Conservation (phyloP, 2,329 filamentous ascomycete species). For the Arthrobotrys iridis region DNA sequence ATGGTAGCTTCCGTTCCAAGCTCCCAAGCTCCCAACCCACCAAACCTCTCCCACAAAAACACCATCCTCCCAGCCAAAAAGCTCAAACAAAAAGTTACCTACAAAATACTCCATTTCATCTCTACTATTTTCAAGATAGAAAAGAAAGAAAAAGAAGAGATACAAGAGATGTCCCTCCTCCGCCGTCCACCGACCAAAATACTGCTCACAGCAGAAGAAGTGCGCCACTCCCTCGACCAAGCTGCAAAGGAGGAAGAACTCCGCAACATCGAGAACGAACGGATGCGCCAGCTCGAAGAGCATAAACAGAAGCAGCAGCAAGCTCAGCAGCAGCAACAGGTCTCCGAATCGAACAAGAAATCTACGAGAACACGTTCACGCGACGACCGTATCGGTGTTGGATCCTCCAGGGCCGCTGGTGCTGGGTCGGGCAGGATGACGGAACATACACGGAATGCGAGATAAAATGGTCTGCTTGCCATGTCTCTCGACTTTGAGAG, state of each 20-base stretch:
- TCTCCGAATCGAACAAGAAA: constrained; percentile 46
- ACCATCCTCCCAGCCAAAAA: neutral
- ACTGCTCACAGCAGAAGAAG: constrained; percentile 74
- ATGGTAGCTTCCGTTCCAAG: too few species aligned
- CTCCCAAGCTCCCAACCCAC: too few species aligned
- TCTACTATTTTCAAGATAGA: neutral
- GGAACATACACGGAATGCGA: constrained; percentile 51
- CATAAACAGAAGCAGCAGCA: constrained; percentile 41
- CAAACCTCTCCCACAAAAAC: neutral
- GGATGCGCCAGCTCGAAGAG: constrained; percentile 38
- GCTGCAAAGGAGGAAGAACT: constrained; percentile 54
- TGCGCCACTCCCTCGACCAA: constrained; percentile 72
- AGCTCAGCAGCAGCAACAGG: constrained; percentile 10
- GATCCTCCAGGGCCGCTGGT: constrained; percentile 54
- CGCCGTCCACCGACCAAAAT: constrained; percentile 75
- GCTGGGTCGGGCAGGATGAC: constrained; percentile 44
- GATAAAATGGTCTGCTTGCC: constrained; percentile 33
- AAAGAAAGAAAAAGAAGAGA: too few species aligned
- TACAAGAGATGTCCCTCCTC: constrained; percentile 67
- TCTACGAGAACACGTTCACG: constrained; percentile 58
- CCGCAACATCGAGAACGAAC: constrained; percentile 48
- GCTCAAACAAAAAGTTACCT: neutral
- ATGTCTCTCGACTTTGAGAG: neutral
- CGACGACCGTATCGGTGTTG: constrained; percentile 61
- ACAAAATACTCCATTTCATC: neutral